Evolutionary conservation across 2,329 filamentous ascomycete species (phyloP), one percentile per base, ranked within the genome.

Genomic region (Knoxdaviesia capensis): DNA sequence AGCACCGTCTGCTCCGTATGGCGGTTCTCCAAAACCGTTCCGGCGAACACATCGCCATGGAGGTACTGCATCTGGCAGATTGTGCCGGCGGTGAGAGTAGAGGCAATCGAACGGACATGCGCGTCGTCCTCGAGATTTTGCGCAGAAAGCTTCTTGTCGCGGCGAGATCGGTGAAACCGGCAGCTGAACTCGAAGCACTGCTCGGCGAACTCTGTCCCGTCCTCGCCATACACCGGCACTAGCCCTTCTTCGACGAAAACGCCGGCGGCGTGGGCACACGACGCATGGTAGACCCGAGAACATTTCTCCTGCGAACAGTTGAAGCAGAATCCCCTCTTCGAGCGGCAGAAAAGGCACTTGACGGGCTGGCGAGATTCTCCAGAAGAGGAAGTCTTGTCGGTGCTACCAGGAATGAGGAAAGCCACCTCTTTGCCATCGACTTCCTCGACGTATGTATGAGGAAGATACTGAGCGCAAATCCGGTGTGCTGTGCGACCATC

Each of bases 251-350:
- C 88, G 40, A 94, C 77, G 54, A 93, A 82, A 2, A 94, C 86
- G 44, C 90, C 90, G 34, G 87, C 88, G 28, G 88, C 78, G 6
- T 86, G 80, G 3, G 90, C 90, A 56, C 90, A 98, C 1, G 87
- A 96, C 10, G 88, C 83, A 56, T 98, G 90, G 59, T 94, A 98
- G 6, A 88, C 80, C 48, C 90, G 71, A 4, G 84, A 80, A 53
- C 90, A 98, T 57, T 94, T 96, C 64, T 87, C 88, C 50, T 85
- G 80, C 1, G 85, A 92, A 59, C 90, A 98, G 58, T 96, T 88
- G 62, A 98, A 92, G 60, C 88, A 94, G 10, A 85, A 85, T n/a
- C 90, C 90, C 44, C 81, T 82, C 58, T 90, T 92, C 32, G 86
- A 92, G 33, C 87, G 83, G 55, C 90, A 98, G 61, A 84, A 94